Evolutionary conservation across 2,329 filamentous ascomycete genomes (phyloP), one percentile per base, ranked within the genome.

Genomic region (Cladosporium oxysporum): DNA sequence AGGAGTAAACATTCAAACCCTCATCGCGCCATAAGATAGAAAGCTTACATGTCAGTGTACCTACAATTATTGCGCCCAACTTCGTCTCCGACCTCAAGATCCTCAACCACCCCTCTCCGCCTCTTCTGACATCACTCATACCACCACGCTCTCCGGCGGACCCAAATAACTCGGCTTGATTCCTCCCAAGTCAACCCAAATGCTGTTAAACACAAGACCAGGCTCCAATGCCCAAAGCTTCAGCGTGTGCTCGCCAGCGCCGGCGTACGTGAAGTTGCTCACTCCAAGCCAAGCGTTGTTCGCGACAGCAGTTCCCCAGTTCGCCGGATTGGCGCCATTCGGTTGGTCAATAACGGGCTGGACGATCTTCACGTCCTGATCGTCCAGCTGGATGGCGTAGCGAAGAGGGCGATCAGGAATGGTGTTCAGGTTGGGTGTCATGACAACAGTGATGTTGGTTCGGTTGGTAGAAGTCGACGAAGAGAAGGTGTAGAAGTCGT

Each of bases 401-500:
- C 76, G 69, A 2, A 81, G 67, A 2, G 72, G 72, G 6, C 71
- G 69, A 8, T 71, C 62, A 1, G 72, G 71, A 29, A 69, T 66
- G 6, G 73, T 75, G 66, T 76, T 75, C 12, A 75, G 66, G 7
- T 71, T 71, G 4, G 73, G 70, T 6, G 72, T 73, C 5, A 71
- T 68, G 57, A 66, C 67, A 35, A 75, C 62, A 7, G 71, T 74
- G 55, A 74, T 67, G 60, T 74, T 73, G 58, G 71, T 82, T 1
- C 82, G 75, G 69, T 81, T 81, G 53, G 75, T 76, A 6, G 79
- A n/a, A 5, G 81, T 74, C 23, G 75, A 74, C 65, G 82, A 81
- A 52, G 83, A 85, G 78, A 88, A 90, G 14, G 87, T 80, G 75
- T 87, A 90, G 66, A 90, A 71, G 62, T 84, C 80, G 73, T 89